phyloP scores from a whole-genome alignment of 495 filamentous ascomycete genomes.

The Glutinoglossum americanum region DNA sequence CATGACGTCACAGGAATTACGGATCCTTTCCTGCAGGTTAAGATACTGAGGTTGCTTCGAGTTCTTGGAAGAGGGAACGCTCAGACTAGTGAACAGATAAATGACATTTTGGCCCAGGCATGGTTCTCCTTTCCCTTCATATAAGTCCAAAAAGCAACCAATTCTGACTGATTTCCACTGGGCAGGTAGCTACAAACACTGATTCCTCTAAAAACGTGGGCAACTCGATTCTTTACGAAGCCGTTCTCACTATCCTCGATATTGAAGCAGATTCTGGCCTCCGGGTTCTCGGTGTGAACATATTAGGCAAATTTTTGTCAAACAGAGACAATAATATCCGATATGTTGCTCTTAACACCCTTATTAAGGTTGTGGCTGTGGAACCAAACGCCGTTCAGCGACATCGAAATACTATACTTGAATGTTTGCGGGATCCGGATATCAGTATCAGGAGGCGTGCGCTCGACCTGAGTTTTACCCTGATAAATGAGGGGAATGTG shows the following conservation, averaged over 20 bases:
- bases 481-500: constrained; percentile 93
- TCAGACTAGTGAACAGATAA: constrained; percentile 86
- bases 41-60: constrained; percentile 69
- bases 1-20: constrained; percentile 96
- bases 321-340: constrained; percentile 99
- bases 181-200: constrained; percentile 77
- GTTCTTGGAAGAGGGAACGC: constrained; percentile 73
- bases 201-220: constrained; percentile 97
- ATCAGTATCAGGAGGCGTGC: constrained; percentile 91
- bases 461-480: constrained; percentile 87
- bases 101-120: constrained; percentile 82
- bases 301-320: constrained; percentile 88
- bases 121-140: background rate
- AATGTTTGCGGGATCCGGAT: constrained; percentile 93
- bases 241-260: constrained; percentile 89
- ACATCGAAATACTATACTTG: constrained; percentile 91
- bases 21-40: constrained; percentile 96
- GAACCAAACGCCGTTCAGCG: constrained; percentile 94
- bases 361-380: constrained; percentile 95
- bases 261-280: constrained; percentile 93
- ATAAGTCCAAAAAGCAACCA: background rate
- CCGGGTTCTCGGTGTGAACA: constrained; percentile 88
- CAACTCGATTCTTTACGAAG: constrained; percentile 94
- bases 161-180: background rate
- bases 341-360: constrained; percentile 89